phyloP scores from a whole-genome alignment of 148 eudicot species.

The Rhododendron griersonianum region DNA sequence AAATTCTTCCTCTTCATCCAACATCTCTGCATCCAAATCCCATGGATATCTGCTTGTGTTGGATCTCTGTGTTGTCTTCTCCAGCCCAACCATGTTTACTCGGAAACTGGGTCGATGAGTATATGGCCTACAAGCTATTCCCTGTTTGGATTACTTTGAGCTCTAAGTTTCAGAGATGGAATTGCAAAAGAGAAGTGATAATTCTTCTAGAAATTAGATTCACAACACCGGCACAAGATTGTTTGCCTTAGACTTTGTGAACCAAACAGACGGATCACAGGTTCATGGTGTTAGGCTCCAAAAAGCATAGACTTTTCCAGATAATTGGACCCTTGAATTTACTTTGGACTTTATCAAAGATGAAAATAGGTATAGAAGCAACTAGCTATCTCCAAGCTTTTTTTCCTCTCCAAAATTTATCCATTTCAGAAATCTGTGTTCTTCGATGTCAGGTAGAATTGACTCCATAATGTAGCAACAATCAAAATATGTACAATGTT shows the following conservation, averaged over 20 bases:
- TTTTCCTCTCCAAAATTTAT: not conserved
- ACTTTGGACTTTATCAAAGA: not conserved
- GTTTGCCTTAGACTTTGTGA: not conserved
- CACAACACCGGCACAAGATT: not conserved
- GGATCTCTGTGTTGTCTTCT: constrained; percentile 65
- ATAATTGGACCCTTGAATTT: not conserved
- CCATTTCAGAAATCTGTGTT: not conserved
- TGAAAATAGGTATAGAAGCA: not conserved
- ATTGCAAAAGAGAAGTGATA: not conserved
- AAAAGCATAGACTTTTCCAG: not conserved
- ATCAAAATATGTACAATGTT: not conserved
- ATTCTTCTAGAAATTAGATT: not conserved
- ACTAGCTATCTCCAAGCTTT: too few species aligned
- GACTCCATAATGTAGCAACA: not conserved
- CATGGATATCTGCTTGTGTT: constrained; percentile 80
- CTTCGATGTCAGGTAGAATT: not conserved
- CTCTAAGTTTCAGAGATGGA: not conserved
- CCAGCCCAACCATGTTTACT: constrained; percentile 93
- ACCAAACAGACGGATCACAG: not conserved
- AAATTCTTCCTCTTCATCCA: constrained; percentile 85
- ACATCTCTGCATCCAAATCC: constrained; percentile 87
- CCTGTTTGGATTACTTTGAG: constrained; percentile 32
- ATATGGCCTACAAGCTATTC: constrained; percentile 94
- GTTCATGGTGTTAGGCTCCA: not conserved
- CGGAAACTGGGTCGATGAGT: constrained; percentile 90